Base-by-base conservation (phyloP, 352 stramenopile genomes). In the Phytophthora megakarya region DNA sequence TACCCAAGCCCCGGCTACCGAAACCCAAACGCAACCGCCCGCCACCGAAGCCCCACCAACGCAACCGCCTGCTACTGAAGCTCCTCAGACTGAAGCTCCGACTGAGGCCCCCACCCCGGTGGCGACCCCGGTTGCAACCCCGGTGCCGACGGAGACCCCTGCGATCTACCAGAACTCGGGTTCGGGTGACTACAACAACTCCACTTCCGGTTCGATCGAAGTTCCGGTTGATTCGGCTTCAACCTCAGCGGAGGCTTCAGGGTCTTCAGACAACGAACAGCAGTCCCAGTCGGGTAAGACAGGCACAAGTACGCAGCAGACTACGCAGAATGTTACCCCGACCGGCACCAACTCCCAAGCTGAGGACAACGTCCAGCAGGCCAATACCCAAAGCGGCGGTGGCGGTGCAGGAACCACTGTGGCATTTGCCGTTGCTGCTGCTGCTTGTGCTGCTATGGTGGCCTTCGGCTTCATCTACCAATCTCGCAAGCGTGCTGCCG, bases 401-500 rank as follows among this genome's bases (percentile, higher is more conserved):
- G 33, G 46, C 35, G 45, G 48, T 33, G 46, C 33, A 25, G 28
- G 35, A 19, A 72, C 66, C 12, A 57, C 50, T 21, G 65, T 70
- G 22, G 62, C 46, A 10, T 19, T 76, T 13, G 65, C 70, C 21
- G 26, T 84, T 15, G 69, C 59, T 19, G 46, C 44, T 23, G 72
- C 63, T 30, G 76, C 76, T 26, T 78, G 66, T 11, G 72, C 61
- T 6, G 78, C 76, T 3, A 33, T 83, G 39, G 76, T 69, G 30
- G 78, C 78, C 10, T 86, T 86, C 37, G 80, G 73, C 35, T 86
- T 90, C 70, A 88, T 90, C 72, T 90, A 86, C 74, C 76, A 86
- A 70, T 70, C 80, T 48, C 80, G 80, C 63, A 72, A 88, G 72
- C 83, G 81, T 51, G 80, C 78, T 2, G 50, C 71, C 19, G 65